Percentiles rank a stretch among this genome's conserved stretches.
phyloP scores from a whole-genome alignment of 2,329 filamentous ascomycete species.

The Fusarium incarnatum region DNA sequence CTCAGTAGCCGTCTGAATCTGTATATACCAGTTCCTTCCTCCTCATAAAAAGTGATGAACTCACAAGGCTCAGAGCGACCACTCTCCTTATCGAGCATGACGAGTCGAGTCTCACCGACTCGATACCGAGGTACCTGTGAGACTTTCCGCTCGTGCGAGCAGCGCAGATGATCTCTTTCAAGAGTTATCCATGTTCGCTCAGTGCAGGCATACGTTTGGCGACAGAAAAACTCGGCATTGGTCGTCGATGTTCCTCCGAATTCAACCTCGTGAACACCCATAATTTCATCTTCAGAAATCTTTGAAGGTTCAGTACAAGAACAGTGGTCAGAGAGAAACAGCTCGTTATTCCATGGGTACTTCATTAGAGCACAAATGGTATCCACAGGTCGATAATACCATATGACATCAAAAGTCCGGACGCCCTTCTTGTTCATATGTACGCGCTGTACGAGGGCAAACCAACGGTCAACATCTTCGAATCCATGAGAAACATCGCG shows the following conservation, averaged over 20 bases:
- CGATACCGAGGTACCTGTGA: conserved; percentile 51
- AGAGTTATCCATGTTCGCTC: conserved; percentile 73
- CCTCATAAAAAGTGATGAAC: conserved; percentile 55
- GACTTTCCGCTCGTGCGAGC: conserved; percentile 53
- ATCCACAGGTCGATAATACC: conserved; percentile 78
- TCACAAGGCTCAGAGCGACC: conserved; percentile 70
- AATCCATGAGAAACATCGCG: conserved; percentile 58
- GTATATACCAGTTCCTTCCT: conserved; percentile 35
- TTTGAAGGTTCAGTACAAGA: conserved; percentile 67
- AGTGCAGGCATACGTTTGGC: conserved; percentile 73
- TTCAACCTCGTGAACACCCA: conserved; percentile 67
- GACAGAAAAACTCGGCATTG: conserved; percentile 70
- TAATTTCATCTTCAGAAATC: conserved; percentile 66
- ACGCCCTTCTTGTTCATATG: conserved; percentile 51
- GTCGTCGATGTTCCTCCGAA: conserved; percentile 65
- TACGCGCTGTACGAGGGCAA: conserved; percentile 74
- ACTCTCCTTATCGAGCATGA: conserved; percentile 46
- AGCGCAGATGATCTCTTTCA: conserved; percentile 64
- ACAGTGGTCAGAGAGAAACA: conserved; percentile 83
- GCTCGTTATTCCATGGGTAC: conserved; percentile 78
- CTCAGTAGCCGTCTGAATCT: conserved; percentile 65
- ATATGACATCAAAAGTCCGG: conserved; percentile 71
- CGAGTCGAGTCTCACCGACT: conserved; percentile 71
- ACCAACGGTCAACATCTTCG: conserved; percentile 68
- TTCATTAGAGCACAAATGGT: conserved; percentile 75